phyloP scores from a whole-genome alignment of 78 protist species.

The Paulinella micropora region DNA sequence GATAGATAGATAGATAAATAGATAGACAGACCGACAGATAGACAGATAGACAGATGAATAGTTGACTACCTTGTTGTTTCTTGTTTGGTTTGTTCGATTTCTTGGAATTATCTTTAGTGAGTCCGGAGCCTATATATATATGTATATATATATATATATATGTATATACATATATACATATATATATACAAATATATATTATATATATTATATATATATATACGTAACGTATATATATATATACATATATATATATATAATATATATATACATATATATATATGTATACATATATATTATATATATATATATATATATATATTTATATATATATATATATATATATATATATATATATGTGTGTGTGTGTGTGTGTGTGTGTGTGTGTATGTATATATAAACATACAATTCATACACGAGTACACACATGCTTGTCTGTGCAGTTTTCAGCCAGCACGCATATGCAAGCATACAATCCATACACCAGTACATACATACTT shows the following conservation, averaged over 20 bases:
- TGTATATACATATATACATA: background rate
- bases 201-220: background rate
- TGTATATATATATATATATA: background rate
- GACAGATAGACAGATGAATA: no score
- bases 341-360: background rate
- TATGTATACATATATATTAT: background rate
- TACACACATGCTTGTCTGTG: no score
- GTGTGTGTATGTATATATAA: background rate
- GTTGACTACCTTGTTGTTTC: no score
- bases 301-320: background rate
- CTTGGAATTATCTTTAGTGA: no score
- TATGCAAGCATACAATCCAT: no score
- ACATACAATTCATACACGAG: no score
- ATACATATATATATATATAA: background rate
- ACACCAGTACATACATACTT: no score
- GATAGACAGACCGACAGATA: no score
- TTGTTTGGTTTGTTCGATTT: no score
- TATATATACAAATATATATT: background rate
- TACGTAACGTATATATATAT: background rate
- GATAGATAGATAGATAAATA: no score
- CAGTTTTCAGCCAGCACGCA: no score
- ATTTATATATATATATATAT: background rate
- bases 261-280: background rate
- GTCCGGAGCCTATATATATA: background rate
- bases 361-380: background rate